Percentiles rank a stretch among this genome's conserved stretches.
These are phyloP conservation scores for Dendryphion nanum DNA, from an alignment of 2,329 filamentous ascomycete species.

Conservation along the genomic window DNA sequence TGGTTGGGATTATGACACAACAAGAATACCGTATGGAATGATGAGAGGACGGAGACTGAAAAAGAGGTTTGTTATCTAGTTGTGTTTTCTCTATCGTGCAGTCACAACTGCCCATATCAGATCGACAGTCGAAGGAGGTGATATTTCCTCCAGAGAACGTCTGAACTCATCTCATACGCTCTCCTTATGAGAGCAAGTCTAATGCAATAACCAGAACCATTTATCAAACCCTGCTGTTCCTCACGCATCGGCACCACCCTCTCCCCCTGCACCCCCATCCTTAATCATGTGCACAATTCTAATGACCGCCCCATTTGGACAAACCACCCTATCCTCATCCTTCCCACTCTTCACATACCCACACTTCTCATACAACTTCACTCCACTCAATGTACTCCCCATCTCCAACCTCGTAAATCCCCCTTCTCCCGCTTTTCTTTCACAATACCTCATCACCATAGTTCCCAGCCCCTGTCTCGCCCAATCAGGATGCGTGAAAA, in stretches of 20 bases:
- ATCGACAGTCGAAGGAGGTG: too few species aligned
- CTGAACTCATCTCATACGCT: too few species aligned
- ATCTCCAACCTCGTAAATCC: slow-evolving; percentile 34
- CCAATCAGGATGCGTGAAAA: slow-evolving; percentile 33
- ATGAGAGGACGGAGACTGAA: background rate
- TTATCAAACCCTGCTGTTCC: background rate
- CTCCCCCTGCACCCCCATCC: slow-evolving; percentile 11
- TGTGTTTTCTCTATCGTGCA: too few species aligned
- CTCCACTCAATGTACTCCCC: slow-evolving; percentile 36
- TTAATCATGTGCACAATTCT: slow-evolving; percentile 36
- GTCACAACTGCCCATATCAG: too few species aligned
- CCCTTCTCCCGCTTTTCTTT: slow-evolving; percentile 21
- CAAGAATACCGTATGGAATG: background rate
- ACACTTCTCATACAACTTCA: slow-evolving; percentile 34
- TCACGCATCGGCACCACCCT: background rate
- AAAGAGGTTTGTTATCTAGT: background rate
- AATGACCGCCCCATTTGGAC: slow-evolving; percentile 34
- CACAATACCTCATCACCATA: slow-evolving; percentile 40
- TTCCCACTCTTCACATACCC: slow-evolving; percentile 35
- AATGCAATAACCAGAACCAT: too few species aligned
- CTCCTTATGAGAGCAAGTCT: too few species aligned
- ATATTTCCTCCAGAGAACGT: too few species aligned
- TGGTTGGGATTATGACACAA: background rate
- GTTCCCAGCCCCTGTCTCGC: slow-evolving; percentile 32
- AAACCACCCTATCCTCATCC: slow-evolving; percentile 25